These are phyloP conservation scores for Neospora caninum DNA, from an alignment of 169 alveolate genomes.

Conservation along the genomic window DNA sequence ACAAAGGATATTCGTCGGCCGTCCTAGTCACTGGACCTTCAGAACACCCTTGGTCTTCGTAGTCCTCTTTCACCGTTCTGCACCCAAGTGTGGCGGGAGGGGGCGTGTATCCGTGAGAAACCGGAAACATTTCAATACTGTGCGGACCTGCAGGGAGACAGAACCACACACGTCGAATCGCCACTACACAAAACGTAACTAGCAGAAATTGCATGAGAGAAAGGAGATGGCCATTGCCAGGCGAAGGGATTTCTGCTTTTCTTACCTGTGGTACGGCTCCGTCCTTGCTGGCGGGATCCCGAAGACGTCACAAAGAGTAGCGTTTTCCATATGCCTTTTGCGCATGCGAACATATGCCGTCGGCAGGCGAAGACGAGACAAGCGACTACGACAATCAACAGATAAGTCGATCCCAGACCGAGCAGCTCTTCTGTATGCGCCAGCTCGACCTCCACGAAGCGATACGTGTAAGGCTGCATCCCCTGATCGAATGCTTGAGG, in stretches of 20 bases:
- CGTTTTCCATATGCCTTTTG: background rate
- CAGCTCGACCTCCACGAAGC: conserved; percentile 33
- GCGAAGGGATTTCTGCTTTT: too few species aligned
- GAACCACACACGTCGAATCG: background rate
- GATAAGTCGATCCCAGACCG: background rate
- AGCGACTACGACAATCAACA: background rate
- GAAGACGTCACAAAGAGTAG: background rate
- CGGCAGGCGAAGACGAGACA: background rate
- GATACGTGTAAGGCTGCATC: conserved; percentile 59
- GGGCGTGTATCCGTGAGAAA: conserved; percentile 10
- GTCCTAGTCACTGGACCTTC: background rate
- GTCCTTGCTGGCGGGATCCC: background rate
- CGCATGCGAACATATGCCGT: background rate
- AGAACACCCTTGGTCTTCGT: background rate
- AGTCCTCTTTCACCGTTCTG: background rate
- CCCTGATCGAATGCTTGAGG: background rate
- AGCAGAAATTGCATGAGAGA: background rate
- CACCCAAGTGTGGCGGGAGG: conserved; percentile 24
- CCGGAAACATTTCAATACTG: background rate
- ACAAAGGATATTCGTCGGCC: background rate
- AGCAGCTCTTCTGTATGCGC: background rate
- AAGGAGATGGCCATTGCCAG: too few species aligned
- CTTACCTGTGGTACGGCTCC: background rate
- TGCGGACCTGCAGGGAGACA: background rate
- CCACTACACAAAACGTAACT: background rate